Base-by-base conservation (phyloP, 805 yeast species). In the Kodamaea leandrae region DNA sequence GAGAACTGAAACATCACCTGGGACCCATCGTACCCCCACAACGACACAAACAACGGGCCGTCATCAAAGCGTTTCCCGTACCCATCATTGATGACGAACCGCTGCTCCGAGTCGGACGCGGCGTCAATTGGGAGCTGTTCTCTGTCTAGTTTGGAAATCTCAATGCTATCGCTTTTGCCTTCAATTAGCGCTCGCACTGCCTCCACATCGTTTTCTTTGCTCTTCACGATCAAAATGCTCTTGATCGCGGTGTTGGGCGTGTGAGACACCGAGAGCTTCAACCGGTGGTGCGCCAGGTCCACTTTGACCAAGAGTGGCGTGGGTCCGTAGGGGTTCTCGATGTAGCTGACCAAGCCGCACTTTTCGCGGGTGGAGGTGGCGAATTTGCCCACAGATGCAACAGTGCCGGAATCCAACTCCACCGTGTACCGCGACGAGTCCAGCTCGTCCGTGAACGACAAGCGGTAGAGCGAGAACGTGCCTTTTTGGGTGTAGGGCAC, bases 231-330 rank as follows among this genome's bases (percentile, higher is more conserved):
- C 0, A 64, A 44, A n/a, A 69, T 46, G 14, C 60, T 48, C 26
- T 53, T 54, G 21, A 36, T 41, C 10, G 39, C 37, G 18, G 24
- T 36, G 0, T 37, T n/a, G 1, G 36, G 32, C 10, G 19, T 28
- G 4, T 52, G 50, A n/a, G 48, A 47, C 2, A 62, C 51, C 1
- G 60, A 46, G 10, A 68, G 45, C 42, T 67, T 67, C n/a, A 30
- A 10, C 42, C 50, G 52, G 43, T 42, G 46, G 36, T 46, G 54
- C 10, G 34, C 21, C 2, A 60, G 39, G 6, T 62, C 60, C 23
- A 64, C 49, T 37, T 55, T 42, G 7, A 67, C 44, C 20, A 68
- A 55, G 24, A 68, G 53, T 13, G 74, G 74, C 8, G 54, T 48
- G 4, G 46, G 26, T 2, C 19, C 34, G 6, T 45, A 17, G 1